Conservation (phyloP, 2,329 filamentous ascomycete species). For the Paecilomyces niveus region DNA sequence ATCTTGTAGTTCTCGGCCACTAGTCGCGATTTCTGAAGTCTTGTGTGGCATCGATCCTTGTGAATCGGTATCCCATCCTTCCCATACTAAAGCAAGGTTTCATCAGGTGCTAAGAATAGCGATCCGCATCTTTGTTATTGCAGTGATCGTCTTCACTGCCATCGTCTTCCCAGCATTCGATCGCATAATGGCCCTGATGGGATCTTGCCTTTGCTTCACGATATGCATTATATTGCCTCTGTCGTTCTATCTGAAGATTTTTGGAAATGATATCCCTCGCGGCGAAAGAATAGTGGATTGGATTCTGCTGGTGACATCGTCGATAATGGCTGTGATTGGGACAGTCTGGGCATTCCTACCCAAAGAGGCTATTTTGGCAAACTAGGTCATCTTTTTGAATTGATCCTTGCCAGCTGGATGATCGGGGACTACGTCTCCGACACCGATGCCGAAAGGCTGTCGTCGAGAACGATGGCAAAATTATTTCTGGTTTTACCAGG, state of each 20-base stretch:
- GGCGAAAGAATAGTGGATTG: conserved; percentile 62
- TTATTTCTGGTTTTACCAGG: conserved; percentile 77
- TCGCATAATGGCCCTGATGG: conserved; percentile 84
- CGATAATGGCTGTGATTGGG: conserved; percentile 63
- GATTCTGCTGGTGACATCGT: conserved; percentile 61
- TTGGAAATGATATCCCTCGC: conserved; percentile 60
- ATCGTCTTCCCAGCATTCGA: conserved; percentile 73
- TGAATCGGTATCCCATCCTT: conserved; percentile 17
- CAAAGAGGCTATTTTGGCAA: conserved; percentile 60
- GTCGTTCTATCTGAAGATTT: conserved; percentile 85
- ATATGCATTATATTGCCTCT: conserved; percentile 90
- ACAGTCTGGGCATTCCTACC: conserved; percentile 87
- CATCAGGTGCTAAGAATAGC: conserved; percentile 52
- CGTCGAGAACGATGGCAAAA: conserved; percentile 66
- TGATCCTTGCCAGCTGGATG: not conserved
- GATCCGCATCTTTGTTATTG: conserved; percentile 59
- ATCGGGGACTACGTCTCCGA: conserved; percentile 5
- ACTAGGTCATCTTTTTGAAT: conserved; percentile 6
- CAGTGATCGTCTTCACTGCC: conserved; percentile 70
- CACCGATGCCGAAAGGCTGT: not conserved
- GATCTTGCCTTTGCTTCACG: conserved; percentile 82
- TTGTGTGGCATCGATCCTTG: conserved; percentile 63
- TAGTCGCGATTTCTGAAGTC: conserved; percentile 77
- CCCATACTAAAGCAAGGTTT: conserved; percentile 37
- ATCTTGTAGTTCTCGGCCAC: conserved; percentile 60